phyloP scores from a whole-genome alignment of 1,139 yeast species.

The Debaryomycetaceae sp. region DNA sequence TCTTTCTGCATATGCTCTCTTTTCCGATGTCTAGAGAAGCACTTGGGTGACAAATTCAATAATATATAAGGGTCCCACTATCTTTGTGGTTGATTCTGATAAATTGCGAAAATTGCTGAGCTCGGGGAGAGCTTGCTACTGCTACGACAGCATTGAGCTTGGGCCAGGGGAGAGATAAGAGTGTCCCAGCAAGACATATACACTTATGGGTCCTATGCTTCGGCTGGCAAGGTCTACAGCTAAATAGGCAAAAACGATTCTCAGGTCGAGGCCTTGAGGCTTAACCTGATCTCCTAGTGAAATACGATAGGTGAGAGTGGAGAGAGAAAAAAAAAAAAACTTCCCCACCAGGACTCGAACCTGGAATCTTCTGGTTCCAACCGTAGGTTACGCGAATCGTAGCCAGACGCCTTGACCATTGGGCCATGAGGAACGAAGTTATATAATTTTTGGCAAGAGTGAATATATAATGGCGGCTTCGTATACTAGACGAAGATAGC shows the following conservation, averaged over 20 bases:
- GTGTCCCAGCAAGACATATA: too few relatives aligned
- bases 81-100: not conserved
- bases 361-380: slow-evolving; percentile 84
- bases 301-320: too few relatives aligned
- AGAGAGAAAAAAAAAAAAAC: slow-evolving; percentile 38
- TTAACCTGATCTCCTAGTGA: too few relatives aligned
- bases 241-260: too few relatives aligned
- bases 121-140: not conserved
- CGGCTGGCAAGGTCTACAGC: too few relatives aligned
- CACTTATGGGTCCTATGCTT: too few relatives aligned
- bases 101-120: not conserved
- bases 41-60: not conserved
- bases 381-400: slow-evolving; percentile 57
- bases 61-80: not conserved
- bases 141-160: not conserved
- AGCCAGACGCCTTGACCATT: slow-evolving; percentile 93
- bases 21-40: not conserved
- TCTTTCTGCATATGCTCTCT: not conserved
- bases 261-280: too few relatives aligned
- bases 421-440: slow-evolving; percentile 81
- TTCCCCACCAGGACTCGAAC: slow-evolving; percentile 97
- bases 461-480: too few relatives aligned
- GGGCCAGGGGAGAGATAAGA: too few relatives aligned
- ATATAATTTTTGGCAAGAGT: not conserved
- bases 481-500: too few relatives aligned